Conservation (phyloP, 225 moss, liverwort and hornwort species). For the Antitrichia curtipendula region DNA sequence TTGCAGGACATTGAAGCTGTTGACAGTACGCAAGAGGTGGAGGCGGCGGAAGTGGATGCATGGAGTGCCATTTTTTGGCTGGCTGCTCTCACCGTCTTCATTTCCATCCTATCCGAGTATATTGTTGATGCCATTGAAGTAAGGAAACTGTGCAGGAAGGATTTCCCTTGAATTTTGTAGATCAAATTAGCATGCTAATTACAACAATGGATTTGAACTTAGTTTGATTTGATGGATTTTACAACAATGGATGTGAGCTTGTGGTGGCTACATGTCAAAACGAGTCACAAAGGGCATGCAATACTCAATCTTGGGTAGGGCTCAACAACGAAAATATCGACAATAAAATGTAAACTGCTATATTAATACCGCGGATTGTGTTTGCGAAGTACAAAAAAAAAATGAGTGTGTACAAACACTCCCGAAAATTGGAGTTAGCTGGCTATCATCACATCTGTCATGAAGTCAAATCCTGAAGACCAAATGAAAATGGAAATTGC, state of each 20-base stretch:
- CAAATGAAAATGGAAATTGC: not conserved
- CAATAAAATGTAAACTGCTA: not conserved
- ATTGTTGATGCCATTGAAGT: conserved; percentile 77
- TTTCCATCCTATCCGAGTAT: conserved; percentile 61
- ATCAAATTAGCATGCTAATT: not conserved
- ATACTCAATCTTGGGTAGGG: not conserved
- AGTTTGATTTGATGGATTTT: too few relatives aligned
- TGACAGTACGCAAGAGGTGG: not conserved
- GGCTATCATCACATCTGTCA: not conserved
- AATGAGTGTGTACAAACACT: not conserved
- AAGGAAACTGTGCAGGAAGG: not conserved
- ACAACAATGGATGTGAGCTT: too few relatives aligned
- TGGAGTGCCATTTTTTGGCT: conserved; percentile 73
- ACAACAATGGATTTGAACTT: too few relatives aligned
- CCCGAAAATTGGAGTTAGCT: not conserved
- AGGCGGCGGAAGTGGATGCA: conserved; percentile 29
- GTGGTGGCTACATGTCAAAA: not conserved
- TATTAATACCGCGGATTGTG: not conserved
- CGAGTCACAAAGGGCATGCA: not conserved
- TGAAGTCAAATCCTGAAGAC: not conserved
- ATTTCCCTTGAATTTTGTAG: not conserved
- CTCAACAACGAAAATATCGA: not conserved
- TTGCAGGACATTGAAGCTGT: conserved; percentile 24
- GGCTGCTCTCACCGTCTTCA: conserved; percentile 52
- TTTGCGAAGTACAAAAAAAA: not conserved